Evolutionary conservation across 331 rosid genomes (phyloP).

Genomic region (Prunus yedoensis): DNA sequence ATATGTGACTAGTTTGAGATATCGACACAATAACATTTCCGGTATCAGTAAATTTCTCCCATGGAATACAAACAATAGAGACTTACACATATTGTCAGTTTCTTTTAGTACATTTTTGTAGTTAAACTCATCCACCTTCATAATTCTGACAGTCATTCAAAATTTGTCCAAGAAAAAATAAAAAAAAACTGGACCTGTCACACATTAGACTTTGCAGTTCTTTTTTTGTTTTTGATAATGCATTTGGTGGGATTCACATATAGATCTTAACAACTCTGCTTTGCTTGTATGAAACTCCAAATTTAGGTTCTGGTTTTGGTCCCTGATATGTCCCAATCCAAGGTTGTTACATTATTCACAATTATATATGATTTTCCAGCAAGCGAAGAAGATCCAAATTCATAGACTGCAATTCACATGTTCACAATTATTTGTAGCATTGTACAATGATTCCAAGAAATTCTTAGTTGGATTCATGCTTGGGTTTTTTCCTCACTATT

Average conservation of each 20-base stretch:
- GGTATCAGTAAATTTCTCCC: too few species aligned
- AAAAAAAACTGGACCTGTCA: not conserved
- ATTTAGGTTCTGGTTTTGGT: not conserved
- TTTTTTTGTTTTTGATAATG: not conserved
- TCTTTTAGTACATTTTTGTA: not conserved
- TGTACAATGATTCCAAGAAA: not conserved
- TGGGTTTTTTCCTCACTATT: not conserved
- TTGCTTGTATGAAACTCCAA: not conserved
- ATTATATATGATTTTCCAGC: not conserved
- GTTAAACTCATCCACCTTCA: not conserved
- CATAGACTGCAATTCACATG: not conserved
- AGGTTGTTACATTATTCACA: not conserved
- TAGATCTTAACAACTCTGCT: not conserved
- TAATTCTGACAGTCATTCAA: not conserved
- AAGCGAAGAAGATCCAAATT: not conserved
- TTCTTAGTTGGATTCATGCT: not conserved
- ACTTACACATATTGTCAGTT: not conserved
- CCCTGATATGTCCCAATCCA: not conserved
- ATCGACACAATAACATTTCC: too few species aligned
- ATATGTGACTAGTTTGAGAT: too few species aligned
- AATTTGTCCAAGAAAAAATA: not conserved
- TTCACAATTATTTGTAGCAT: not conserved
- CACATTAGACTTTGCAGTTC: not conserved
- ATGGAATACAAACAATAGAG: not conserved
- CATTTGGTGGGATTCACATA: not conserved